phyloP scores from a whole-genome alignment of 768 basidiomycete genomes.

The Boletus rubropictus region DNA sequence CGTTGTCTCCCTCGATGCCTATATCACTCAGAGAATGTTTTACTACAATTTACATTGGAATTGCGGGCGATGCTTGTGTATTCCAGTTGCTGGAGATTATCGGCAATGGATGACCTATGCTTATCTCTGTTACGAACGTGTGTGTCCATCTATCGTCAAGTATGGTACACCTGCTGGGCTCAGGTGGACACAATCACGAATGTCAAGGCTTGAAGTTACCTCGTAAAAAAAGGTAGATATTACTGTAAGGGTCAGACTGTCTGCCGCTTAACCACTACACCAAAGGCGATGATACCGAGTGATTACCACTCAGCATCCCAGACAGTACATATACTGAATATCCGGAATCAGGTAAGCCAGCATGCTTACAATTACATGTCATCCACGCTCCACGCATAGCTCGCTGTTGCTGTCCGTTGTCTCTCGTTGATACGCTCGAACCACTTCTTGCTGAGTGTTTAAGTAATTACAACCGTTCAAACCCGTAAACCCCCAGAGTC shows the following conservation, averaged over 20 bases:
- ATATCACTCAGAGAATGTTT: slow-evolving; percentile 9
- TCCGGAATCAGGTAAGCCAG: too few species aligned
- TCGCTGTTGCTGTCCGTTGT: slow-evolving; percentile 63
- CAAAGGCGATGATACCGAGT: too few species aligned
- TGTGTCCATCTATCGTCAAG: not conserved
- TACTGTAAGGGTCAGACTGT: too few species aligned
- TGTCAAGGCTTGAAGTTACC: not conserved
- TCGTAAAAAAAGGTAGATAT: not conserved
- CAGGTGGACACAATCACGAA: not conserved
- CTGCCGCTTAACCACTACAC: too few species aligned
- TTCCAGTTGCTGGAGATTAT: slow-evolving; percentile 8
- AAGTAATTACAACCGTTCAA: too few species aligned
- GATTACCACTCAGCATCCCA: too few species aligned
- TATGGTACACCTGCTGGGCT: not conserved
- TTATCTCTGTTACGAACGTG: not conserved
- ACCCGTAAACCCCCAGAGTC: too few species aligned
- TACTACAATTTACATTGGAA: slow-evolving; percentile 13
- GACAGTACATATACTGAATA: too few species aligned
- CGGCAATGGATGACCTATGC: slow-evolving; percentile 3
- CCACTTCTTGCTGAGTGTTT: too few species aligned
- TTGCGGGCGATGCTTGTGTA: slow-evolving; percentile 21
- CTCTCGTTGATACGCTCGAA: slow-evolving; percentile 80
- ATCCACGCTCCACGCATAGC: slow-evolving; percentile 83
- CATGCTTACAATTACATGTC: slow-evolving; percentile 94
- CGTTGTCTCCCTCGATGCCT: slow-evolving; percentile 6